A percentile compares a stretch with the other conserved stretches of the same genome.
Evolutionary conservation across 2,329 filamentous ascomycete species (phyloP).

Genomic region (Coniochaeta sp.): DNA sequence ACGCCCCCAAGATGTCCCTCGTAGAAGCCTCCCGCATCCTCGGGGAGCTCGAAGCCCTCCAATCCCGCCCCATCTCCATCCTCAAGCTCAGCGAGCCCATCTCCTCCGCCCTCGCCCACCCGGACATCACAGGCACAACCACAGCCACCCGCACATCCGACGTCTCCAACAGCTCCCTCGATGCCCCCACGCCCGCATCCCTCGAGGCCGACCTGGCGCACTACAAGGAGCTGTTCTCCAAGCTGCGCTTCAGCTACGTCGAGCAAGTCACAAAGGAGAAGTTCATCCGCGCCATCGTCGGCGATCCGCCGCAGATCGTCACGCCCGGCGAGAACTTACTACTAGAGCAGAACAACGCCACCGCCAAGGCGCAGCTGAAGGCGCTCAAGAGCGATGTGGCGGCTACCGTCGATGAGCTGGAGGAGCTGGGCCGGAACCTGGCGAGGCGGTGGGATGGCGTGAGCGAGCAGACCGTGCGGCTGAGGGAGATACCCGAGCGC

Average conservation of each 20-base stretch:
- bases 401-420: slow-evolving; percentile 65
- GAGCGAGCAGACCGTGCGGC: slow-evolving; percentile 36
- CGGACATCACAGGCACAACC: slow-evolving; percentile 22
- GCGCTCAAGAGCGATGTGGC: slow-evolving; percentile 73
- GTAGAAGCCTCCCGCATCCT: slow-evolving; percentile 37
- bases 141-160: slow-evolving; percentile 58
- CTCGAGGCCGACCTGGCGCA: slow-evolving; percentile 79
- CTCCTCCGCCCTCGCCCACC: slow-evolving; percentile 40
- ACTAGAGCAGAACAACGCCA: slow-evolving; percentile 61
- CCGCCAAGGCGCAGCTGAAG: slow-evolving; percentile 69
- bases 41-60: slow-evolving; percentile 43
- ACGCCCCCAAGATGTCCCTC: background rate
- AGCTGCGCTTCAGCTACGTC: slow-evolving; percentile 93
- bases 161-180: slow-evolving; percentile 57
- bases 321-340: slow-evolving; percentile 74
- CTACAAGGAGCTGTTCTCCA: slow-evolving; percentile 93
- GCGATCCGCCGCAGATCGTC: slow-evolving; percentile 81
- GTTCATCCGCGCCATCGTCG: slow-evolving; percentile 87
- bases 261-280: slow-evolving; percentile 99
- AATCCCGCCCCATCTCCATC: slow-evolving; percentile 59
- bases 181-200: slow-evolving; percentile 65
- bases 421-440: slow-evolving; percentile 54
- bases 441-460: slow-evolving; percentile 45
- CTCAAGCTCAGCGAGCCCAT: slow-evolving; percentile 72
- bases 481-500: slow-evolving; percentile 45